These are phyloP conservation scores for Lippia alba DNA, from an alignment of 305 asterid genomes.

Conservation along the genomic window DNA sequence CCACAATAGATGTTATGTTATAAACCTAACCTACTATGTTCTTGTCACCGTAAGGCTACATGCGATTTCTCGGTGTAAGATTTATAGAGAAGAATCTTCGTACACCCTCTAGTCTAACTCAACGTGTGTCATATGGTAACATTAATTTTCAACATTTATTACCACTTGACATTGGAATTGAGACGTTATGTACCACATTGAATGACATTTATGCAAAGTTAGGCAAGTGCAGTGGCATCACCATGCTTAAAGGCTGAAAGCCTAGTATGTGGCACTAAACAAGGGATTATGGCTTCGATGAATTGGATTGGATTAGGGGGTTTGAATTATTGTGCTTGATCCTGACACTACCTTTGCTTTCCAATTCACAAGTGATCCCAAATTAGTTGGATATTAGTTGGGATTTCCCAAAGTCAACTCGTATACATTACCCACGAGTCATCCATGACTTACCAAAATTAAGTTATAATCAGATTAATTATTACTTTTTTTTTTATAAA, in stretches of 20 bases:
- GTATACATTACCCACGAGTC: background rate
- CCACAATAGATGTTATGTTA: too few species aligned
- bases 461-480: background rate
- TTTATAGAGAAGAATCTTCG: too few species aligned
- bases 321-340: slow-evolving; percentile 35
- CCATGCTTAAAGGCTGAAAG: slow-evolving; percentile 6
- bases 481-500: background rate
- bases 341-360: slow-evolving; percentile 29
- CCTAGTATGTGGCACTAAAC: slow-evolving; percentile 35
- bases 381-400: slow-evolving; percentile 38
- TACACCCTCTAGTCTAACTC: too few species aligned
- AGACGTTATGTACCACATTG: slow-evolving; percentile 2
- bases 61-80: too few species aligned
- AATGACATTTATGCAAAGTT: slow-evolving; percentile 21
- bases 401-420: slow-evolving; percentile 41
- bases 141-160: background rate
- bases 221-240: slow-evolving; percentile 25
- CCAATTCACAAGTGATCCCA: slow-evolving; percentile 30
- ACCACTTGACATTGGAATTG: background rate
- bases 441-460: background rate
- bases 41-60: too few species aligned
- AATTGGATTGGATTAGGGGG: slow-evolving; percentile 32
- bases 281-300: slow-evolving; percentile 39
- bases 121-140: background rate
- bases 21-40: too few species aligned